These are phyloP conservation scores for Thelonectria blattea DNA, from an alignment of 2,329 filamentous ascomycete species.

Conservation along the genomic window DNA sequence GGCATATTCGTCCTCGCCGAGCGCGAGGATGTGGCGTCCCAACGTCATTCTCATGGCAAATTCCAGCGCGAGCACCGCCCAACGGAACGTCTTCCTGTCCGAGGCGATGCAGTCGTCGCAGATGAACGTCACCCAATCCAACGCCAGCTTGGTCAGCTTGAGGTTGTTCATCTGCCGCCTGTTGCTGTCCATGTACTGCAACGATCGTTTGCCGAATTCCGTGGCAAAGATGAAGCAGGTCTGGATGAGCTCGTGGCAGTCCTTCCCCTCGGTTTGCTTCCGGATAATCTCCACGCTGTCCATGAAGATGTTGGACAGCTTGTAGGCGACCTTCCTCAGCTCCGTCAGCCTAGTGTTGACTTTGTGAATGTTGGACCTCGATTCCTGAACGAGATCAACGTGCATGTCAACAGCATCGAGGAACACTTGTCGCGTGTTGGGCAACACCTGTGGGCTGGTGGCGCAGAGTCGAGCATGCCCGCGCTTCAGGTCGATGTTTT, in stretches of 20 bases:
- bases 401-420: constrained; percentile 80
- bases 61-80: constrained; percentile 93
- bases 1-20: constrained; percentile 87
- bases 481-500: constrained; percentile 82
- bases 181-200: constrained; percentile 95
- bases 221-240: constrained; percentile 99
- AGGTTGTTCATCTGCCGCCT: constrained; percentile 96
- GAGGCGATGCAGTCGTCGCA: constrained; percentile 95
- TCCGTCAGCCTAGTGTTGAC: constrained; percentile 91
- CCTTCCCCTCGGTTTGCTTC: constrained; percentile 80
- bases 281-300: constrained; percentile 95
- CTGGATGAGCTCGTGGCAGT: constrained; percentile 95
- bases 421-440: constrained; percentile 80
- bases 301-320: constrained; percentile 97
- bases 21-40: constrained; percentile 88
- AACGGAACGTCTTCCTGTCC: constrained; percentile 94
- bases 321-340: constrained; percentile 94
- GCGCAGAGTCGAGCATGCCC: constrained; percentile 89
- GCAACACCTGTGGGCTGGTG: constrained; percentile 80
- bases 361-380: constrained; percentile 89
- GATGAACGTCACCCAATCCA: constrained; percentile 98
- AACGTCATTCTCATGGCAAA: constrained; percentile 98
- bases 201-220: constrained; percentile 93
- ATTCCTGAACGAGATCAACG: constrained; percentile 87
- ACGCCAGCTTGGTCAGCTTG: constrained; percentile 87